Evolutionary conservation across 371 early-diverging fungal species (phyloP), one percentile per base, ranked within the genome.

Genomic region (Mucor piriformis): DNA sequence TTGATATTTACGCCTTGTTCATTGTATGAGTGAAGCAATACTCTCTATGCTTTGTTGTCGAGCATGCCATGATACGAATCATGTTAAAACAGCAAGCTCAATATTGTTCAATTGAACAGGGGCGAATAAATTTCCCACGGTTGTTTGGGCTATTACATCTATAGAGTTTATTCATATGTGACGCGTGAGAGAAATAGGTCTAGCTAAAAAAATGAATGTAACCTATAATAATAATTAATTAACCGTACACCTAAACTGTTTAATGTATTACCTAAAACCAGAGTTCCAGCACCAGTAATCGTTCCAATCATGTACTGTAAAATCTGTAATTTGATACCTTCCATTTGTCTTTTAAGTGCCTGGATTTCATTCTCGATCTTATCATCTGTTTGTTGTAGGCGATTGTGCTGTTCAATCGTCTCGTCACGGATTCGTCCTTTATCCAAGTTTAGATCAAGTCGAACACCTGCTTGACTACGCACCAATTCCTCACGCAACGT

Each of bases 401-500:
- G 88, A 35, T 92, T 76, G 62, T 93, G 94, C 59, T 94, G 93
- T 37, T 84, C 81, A 25, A 87, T 83, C 18, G 89, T 88, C 68
- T 95, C 94, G 57, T 93, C 92, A 2, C 95, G 83, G 21, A 94
- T 91, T 40, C 95, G 77, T 6, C 93, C 94, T 76, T 95, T 96
- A 60, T 97, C 97, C 57, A 94, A 64, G 54, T 89, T 90, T 68
- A 97, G 74, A 64, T 97, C 97, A 50, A 96, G 73, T 16, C 95
- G 80, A 6, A 95, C 94, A 8, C 91, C 91, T 0, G 95, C 90
- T 72, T 95, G 95, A 51, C 94, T 88, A 12, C 94, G 76, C 4
- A 87, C 82, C n/a, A 94, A 81, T 58, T 96, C 96, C 63, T 97
- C 95, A 18, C 88, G 78, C 42, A 95, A 69, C 12, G 83, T 78